Conservation (phyloP, 768 basidiomycete genomes). For the Amanita inopinata region DNA sequence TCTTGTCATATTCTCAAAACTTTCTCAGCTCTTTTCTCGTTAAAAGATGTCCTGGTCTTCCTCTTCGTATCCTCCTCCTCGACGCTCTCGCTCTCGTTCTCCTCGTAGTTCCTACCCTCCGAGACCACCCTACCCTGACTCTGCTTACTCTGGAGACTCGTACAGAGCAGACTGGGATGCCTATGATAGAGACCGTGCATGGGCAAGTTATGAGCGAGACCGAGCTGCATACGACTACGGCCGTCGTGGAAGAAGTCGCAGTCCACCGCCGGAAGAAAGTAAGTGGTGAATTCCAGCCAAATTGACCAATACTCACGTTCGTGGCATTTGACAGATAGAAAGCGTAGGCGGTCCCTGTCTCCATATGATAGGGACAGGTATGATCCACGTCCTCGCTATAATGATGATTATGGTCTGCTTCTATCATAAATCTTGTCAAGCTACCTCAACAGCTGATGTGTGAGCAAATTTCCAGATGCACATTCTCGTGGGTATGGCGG, state of each 20-base stretch:
- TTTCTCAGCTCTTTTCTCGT: constrained; percentile 46
- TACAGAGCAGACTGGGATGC: constrained; percentile 61
- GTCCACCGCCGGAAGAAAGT: constrained; percentile 66
- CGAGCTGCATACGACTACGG: constrained; percentile 57
- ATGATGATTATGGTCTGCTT: constrained; percentile 69
- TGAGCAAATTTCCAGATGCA: constrained; percentile 33
- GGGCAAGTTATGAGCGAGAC: constrained; percentile 60
- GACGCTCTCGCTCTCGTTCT: constrained; percentile 79
- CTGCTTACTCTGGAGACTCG: constrained; percentile 41
- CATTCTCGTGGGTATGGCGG: constrained; percentile 52
- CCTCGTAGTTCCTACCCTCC: constrained; percentile 51
- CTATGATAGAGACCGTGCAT: constrained; percentile 65
- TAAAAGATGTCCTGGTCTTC: constrained; percentile 77
- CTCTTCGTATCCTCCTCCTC: constrained; percentile 63
- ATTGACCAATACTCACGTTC: too few relatives aligned
- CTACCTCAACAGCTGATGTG: constrained; percentile 10
- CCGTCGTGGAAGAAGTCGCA: constrained; percentile 69
- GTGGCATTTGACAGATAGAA: constrained; percentile 61
- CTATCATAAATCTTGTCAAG: not conserved
- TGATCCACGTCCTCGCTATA: constrained; percentile 75
- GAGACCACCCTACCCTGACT: constrained; percentile 47
- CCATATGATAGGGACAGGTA: constrained; percentile 80
- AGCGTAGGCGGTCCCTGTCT: constrained; percentile 71
- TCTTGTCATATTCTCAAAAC: constrained; percentile 46
- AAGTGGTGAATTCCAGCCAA: too few relatives aligned